Percentiles rank a stretch among this genome's conserved stretches.
phyloP scores from a whole-genome alignment of 1,139 yeast species.

The Magnusiomyces ingens region DNA sequence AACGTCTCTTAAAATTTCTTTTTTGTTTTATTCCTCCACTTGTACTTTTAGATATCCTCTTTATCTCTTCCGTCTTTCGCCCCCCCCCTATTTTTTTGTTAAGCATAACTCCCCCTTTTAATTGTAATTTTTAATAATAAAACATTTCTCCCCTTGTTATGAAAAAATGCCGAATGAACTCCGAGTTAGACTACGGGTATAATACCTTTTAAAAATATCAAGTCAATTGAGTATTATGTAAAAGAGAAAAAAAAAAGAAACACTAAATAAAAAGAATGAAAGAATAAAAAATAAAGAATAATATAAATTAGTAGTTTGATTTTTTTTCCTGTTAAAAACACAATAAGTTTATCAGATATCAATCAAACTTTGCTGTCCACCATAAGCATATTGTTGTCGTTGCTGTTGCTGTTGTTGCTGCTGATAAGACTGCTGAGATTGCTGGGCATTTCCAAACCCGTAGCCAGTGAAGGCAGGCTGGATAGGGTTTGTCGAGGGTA shows the following conservation, averaged over 20 bases:
- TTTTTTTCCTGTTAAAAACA: not conserved
- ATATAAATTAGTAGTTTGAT: not conserved
- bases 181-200: too few species aligned
- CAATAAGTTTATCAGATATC: constrained; percentile 1
- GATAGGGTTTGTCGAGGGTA: constrained; percentile 49
- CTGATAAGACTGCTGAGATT: constrained; percentile 21
- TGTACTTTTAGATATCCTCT: not conserved
- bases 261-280: not conserved
- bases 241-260: not conserved
- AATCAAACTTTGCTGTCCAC: constrained; percentile 5
- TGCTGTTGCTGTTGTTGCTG: constrained; percentile 8
- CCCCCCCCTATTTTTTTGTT: too few species aligned
- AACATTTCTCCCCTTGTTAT: too few species aligned
- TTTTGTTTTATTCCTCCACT: not conserved
- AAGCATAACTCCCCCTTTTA: too few species aligned
- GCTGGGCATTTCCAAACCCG: constrained; percentile 75
- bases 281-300: not conserved
- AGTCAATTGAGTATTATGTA: too few species aligned
- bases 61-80: too few species aligned
- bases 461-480: constrained; percentile 78
- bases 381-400: constrained; percentile 9
- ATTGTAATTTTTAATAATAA: too few species aligned
- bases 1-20: too few species aligned
- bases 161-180: too few species aligned
- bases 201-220: too few species aligned